Percentiles rank a stretch among this genome's conserved stretches.
Conservation (phyloP, 2,329 filamentous ascomycete genomes). For the Colletotrichum cereale region DNA sequence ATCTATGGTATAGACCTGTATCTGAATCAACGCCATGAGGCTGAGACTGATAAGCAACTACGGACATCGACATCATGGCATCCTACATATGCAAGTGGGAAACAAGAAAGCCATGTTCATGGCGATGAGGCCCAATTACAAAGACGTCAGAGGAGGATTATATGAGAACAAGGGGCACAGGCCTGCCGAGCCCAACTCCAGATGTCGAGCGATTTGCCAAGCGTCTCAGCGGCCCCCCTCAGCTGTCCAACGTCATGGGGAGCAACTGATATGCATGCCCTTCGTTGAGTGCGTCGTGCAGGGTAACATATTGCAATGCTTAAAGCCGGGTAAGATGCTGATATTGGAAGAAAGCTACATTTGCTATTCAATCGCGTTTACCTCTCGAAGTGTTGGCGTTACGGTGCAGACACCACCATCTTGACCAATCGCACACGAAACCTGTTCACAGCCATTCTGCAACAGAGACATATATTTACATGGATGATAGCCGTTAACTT, state of each 20-base stretch:
- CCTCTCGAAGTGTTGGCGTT: background rate
- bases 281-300: background rate
- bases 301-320: too few relatives aligned
- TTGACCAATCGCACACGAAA: background rate
- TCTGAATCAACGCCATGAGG: background rate
- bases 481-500: background rate
- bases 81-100: background rate
- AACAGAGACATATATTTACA: background rate
- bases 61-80: background rate
- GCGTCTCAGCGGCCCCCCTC: background rate
- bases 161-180: background rate
- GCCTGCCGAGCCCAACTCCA: background rate
- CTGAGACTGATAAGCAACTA: background rate
- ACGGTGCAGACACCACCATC: background rate
- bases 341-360: background rate
- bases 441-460: background rate
- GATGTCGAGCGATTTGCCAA: too few relatives aligned
- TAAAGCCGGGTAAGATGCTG: too few relatives aligned
- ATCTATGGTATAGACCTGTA: too few relatives aligned
- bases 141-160: too few relatives aligned
- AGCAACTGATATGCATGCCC: background rate
- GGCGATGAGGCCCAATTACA: background rate
- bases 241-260: background rate
- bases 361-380: background rate
- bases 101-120: background rate